A percentile compares a stretch with the other conserved stretches of the same genome.
Conservation (phyloP, 1,284 basidiomycete genomes). For the Apiotrichum sp. region DNA sequence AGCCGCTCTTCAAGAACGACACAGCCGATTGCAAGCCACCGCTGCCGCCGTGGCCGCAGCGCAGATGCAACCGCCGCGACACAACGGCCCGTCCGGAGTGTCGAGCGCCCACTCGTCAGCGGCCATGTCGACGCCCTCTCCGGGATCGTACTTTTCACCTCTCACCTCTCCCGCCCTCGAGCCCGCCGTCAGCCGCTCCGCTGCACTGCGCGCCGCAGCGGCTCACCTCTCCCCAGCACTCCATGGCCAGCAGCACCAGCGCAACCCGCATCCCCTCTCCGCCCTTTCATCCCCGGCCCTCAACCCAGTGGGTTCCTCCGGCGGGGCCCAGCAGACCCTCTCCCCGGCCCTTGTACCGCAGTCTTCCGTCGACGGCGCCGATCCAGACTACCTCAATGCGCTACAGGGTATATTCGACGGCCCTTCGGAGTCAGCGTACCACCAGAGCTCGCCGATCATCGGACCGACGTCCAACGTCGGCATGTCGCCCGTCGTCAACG, state of each 20-base stretch:
- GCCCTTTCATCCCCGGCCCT: slow-evolving; percentile 38
- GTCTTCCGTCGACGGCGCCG: slow-evolving; percentile 26
- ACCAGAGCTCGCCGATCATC: slow-evolving; percentile 10
- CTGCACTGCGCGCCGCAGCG: slow-evolving; percentile 24
- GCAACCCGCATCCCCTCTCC: slow-evolving; percentile 36
- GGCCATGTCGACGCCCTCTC: slow-evolving; percentile 21
- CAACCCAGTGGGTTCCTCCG: slow-evolving; percentile 39
- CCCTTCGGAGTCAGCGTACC: slow-evolving; percentile 3
- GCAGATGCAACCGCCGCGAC: slow-evolving; percentile 6
- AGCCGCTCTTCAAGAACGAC: slow-evolving; percentile 35
- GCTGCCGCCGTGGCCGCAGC: slow-evolving; percentile 35
- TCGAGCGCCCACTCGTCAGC: slow-evolving; percentile 12
- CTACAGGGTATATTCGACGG: slow-evolving; percentile 32
- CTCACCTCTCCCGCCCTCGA: slow-evolving; percentile 56
- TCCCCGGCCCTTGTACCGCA: slow-evolving; percentile 42
- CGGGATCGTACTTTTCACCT: slow-evolving; percentile 53
- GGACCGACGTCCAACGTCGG: slow-evolving; percentile 5
- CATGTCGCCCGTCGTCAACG: slow-evolving; percentile 9
- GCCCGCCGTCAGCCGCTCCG: slow-evolving; percentile 32
- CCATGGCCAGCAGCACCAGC: slow-evolving; percentile 15
- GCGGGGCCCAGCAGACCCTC: slow-evolving; percentile 43
- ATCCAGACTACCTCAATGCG: slow-evolving; percentile 38
- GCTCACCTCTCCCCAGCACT: slow-evolving; percentile 19
- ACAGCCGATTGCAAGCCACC: slow-evolving; percentile 38
- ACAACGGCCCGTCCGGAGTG: slow-evolving; percentile 17